Percentiles rank a stretch among this genome's conserved stretches.
Evolutionary conservation across 768 basidiomycete genomes (phyloP).

Genomic region (Mycena amicta): DNA sequence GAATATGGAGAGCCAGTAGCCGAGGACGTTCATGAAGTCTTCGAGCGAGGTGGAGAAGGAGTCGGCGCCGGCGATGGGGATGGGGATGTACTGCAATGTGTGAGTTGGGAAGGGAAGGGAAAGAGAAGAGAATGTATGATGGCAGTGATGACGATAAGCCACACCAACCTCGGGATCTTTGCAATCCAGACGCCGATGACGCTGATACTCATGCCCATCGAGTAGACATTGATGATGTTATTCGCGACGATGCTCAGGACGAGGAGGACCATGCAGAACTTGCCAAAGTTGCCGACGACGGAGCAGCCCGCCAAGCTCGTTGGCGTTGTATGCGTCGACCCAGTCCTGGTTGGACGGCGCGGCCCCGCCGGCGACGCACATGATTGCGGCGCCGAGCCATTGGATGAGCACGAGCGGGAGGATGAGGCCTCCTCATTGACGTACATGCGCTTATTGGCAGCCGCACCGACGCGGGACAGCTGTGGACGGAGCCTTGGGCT

Average conservation of each 20-base stretch:
- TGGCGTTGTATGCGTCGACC: conserved; percentile 33
- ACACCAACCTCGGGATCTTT: conserved; percentile 41
- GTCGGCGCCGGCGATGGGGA: conserved; percentile 49
- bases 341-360: conserved; percentile 36
- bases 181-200: conserved; percentile 44
- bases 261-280: conserved; percentile 58
- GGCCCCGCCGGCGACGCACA: conserved; percentile 37
- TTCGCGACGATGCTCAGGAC: conserved; percentile 49
- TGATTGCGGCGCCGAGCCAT: conserved; percentile 50
- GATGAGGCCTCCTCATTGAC: conserved; percentile 26
- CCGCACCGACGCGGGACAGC: no score
- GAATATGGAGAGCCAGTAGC: conserved; percentile 58
- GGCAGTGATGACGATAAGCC: conserved; percentile 41
- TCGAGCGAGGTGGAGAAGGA: conserved; percentile 46
- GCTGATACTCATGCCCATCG: conserved; percentile 47
- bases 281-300: conserved; percentile 51
- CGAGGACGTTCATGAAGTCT: conserved; percentile 47
- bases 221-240: conserved; percentile 53
- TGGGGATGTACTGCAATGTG: conserved; percentile 39
- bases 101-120: not conserved
- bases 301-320: conserved; percentile 50
- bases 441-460: no score
- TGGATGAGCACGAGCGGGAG: conserved; percentile 39
- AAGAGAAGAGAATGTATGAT: conserved; percentile 6
- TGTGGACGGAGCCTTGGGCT: no score